Evolutionary conservation across 176 grass and related monocot species (phyloP), one percentile per base, ranked within the genome.

Genomic region (Juncus inflexus): DNA sequence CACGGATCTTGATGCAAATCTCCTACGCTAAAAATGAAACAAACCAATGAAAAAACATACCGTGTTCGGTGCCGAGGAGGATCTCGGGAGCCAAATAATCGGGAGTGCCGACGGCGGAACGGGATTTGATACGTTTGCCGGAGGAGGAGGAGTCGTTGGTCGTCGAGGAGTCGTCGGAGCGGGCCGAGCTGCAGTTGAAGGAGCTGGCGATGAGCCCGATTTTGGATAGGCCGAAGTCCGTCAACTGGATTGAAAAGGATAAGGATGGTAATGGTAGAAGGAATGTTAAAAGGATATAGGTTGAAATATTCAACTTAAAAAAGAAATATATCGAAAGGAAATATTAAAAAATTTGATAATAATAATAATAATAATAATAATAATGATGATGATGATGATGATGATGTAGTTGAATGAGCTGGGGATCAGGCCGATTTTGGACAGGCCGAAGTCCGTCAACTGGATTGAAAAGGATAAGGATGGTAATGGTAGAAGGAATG

Each of bases 71-170:
- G 52, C 78, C 78, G 7, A 81, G 70, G 61, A 81, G 78, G 74
- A 81, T 81, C 67, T 81, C 78, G 42, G 78, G 78, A 62, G 78
- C 70, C 55, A 74, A 81, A 81, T 81, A 80, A 42, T 80, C 77
- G 15, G 77, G 77, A 19, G 77, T 80, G 19, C 77, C 77, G 12
- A 80, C 69, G 54, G 78, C 70, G 52, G 49, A 52, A 6, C 49
- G 62, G 2, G 12, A 58, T 58, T 70, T 81, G 40, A 67, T 75
- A 11, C 14, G 41, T 64, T 14, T 55, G 36, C 11, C 7, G 7
- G 39, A 50, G 40, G 41, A 7, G 0, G 56, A 61, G 2, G 7
- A 5, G 28, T 7, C 11, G 28, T 61, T 15, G 7, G 56, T 7
- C 50, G 15, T 73, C 54, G 3, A 55, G 40, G 50, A 16, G 15